Conservation (phyloP, 345 rosid genomes). For the Psidium guajava region DNA sequence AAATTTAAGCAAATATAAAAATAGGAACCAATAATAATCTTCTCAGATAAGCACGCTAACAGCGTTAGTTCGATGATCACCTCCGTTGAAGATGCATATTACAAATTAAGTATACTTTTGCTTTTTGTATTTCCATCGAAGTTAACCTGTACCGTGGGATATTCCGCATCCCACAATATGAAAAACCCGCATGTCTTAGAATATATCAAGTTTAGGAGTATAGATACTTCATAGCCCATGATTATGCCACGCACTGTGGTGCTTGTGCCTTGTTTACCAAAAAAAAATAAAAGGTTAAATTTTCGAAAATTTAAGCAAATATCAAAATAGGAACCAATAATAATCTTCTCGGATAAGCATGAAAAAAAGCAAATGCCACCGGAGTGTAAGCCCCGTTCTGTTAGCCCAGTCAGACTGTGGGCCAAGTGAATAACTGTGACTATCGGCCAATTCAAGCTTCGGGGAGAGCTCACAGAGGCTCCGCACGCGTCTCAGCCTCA, state of each 20-base stretch:
- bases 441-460: background rate
- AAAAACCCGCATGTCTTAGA: too few relatives aligned
- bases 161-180: too few relatives aligned
- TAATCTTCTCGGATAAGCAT: background rate
- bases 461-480: background rate
- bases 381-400: slow-evolving; percentile 8
- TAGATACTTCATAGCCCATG: background rate
- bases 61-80: fast-evolving
- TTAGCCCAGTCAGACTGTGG: background rate
- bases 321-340: background rate
- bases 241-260: background rate
- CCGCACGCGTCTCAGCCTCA: slow-evolving; percentile 11
- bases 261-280: background rate
- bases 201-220: too few relatives aligned
- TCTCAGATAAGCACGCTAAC: fast-evolving
- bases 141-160: too few relatives aligned
- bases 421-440: slow-evolving; percentile 3
- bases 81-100: background rate
- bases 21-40: background rate
- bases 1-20: background rate
- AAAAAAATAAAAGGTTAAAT: background rate
- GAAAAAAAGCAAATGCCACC: background rate
- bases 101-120: too few relatives aligned
- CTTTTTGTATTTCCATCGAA: too few relatives aligned
- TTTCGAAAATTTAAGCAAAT: background rate